Percentiles rank a stretch among this genome's conserved stretches.
Conservation (phyloP, 192 early-diverging fungal genomes). For the Funneliformis geosporum region DNA sequence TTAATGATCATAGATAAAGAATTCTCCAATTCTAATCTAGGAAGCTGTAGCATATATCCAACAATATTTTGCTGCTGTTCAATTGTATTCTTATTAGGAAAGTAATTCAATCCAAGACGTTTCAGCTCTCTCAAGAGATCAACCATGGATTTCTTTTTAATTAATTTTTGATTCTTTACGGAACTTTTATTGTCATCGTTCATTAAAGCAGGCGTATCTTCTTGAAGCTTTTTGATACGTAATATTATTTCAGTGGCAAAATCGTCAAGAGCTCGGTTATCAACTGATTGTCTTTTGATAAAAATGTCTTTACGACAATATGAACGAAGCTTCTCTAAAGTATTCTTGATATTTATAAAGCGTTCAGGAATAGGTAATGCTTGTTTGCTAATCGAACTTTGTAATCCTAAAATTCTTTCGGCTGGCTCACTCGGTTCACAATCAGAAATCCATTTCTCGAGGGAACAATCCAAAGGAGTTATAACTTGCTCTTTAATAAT, state of each 20-base stretch:
- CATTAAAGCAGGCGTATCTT: constrained; percentile 54
- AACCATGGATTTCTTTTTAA: constrained; percentile 77
- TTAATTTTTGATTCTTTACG: constrained; percentile 65
- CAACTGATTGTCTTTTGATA: not conserved
- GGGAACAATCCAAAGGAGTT: not conserved
- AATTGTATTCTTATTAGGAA: constrained; percentile 38
- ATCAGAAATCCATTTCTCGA: constrained; percentile 45
- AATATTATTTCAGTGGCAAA: constrained; percentile 57
- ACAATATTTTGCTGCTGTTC: constrained; percentile 45
- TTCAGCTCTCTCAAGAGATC: constrained; percentile 76
- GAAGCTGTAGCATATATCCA: constrained; percentile 47
- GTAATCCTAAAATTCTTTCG: constrained; percentile 17
- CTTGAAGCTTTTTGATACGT: constrained; percentile 58
- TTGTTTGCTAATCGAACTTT: constrained; percentile 17
- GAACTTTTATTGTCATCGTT: constrained; percentile 56
- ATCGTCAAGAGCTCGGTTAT: constrained; percentile 44
- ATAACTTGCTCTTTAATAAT: not conserved
- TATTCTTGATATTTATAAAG: constrained; percentile 46
- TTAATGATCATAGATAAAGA: not conserved
- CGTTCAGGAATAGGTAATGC: constrained; percentile 33
- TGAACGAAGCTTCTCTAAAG: constrained; percentile 43
- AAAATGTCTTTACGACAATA: constrained; percentile 45
- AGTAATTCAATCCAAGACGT: constrained; percentile 59
- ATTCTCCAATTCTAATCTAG: constrained; percentile 36
- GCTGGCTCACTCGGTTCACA: constrained; percentile 35